Conservation (phyloP, 2,329 filamentous ascomycete species). For the Pestalotiopsis sp. region DNA sequence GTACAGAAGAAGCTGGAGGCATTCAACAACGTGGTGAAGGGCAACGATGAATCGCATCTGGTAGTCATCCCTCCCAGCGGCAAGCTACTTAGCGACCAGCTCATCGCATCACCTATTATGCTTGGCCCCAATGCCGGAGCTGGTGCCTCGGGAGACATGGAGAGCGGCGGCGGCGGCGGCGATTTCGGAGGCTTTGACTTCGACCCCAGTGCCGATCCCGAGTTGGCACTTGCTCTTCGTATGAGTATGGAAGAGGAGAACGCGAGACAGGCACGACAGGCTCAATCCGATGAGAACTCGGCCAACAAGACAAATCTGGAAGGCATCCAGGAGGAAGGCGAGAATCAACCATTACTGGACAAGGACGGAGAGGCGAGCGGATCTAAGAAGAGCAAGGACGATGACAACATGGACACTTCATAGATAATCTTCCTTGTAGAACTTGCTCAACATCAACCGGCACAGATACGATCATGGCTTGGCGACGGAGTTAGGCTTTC, state of each 20-base stretch:
- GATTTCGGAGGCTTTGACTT: constrained; percentile 83
- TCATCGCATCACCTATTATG: constrained; percentile 87
- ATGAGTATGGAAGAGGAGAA: constrained; percentile 99
- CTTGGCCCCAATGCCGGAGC: constrained; percentile 74
- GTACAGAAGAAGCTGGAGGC: constrained; percentile 89
- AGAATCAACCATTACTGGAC: constrained; percentile 67
- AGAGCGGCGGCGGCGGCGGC: constrained; percentile 57
- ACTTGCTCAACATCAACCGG: background rate
- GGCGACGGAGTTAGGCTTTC: constrained; percentile 23
- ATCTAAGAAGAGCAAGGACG: constrained; percentile 48
- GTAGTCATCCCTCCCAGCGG: constrained; percentile 89
- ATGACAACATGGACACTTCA: constrained; percentile 80
- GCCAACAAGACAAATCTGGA: constrained; percentile 78
- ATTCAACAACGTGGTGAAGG: constrained; percentile 93
- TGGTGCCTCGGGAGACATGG: constrained; percentile 48
- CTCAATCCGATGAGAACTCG: constrained; percentile 72
- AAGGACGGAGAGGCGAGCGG: constrained; percentile 68
- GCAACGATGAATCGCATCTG: constrained; percentile 87
- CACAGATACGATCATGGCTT: constrained; percentile 4
- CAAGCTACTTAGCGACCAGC: constrained; percentile 89
- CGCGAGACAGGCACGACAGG: constrained; percentile 85
- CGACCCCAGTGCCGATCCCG: constrained; percentile 89
- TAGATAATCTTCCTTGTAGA: constrained; percentile 40
- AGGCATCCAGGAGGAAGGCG: constrained; percentile 79
- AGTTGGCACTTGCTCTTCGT: constrained; percentile 88